Percentiles rank a stretch among this genome's conserved stretches.
phyloP scores from a whole-genome alignment of 257 asterid species.

The Capsicum baccatum region DNA sequence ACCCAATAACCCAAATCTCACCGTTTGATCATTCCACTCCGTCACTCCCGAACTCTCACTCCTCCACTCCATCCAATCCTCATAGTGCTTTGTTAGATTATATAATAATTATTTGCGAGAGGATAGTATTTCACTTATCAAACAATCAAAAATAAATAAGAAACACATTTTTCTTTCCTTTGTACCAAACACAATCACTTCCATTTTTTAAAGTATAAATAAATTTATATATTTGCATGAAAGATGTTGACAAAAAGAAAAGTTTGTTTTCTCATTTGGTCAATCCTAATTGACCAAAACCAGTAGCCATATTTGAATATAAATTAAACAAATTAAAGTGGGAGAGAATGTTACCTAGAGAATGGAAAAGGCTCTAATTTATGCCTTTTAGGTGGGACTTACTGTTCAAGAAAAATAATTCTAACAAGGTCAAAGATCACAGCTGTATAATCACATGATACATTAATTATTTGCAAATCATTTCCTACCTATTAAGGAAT shows the following conservation, averaged over 20 bases:
- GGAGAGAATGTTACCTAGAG: conserved; percentile 29
- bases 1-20: accelerated
- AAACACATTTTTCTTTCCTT: no score
- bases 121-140: neutral
- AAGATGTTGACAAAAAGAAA: neutral
- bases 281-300: neutral
- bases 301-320: conserved; percentile 18
- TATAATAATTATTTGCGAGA: neutral
- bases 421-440: conserved; percentile 1
- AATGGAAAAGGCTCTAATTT: conserved; percentile 8
- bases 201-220: neutral
- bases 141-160: no score
- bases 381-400: conserved; percentile 20
- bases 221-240: neutral
- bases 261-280: neutral
- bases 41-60: no score
- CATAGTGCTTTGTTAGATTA: neutral
- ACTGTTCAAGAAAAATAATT: neutral
- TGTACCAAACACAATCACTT: no score
- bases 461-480: neutral
- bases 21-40: neutral
- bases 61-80: no score
- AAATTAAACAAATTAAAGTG: neutral
- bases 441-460: conserved; percentile 13
- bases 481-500: neutral